phyloP scores from a whole-genome alignment of 1,139 yeast species.

The Kodamaea derodonti region DNA sequence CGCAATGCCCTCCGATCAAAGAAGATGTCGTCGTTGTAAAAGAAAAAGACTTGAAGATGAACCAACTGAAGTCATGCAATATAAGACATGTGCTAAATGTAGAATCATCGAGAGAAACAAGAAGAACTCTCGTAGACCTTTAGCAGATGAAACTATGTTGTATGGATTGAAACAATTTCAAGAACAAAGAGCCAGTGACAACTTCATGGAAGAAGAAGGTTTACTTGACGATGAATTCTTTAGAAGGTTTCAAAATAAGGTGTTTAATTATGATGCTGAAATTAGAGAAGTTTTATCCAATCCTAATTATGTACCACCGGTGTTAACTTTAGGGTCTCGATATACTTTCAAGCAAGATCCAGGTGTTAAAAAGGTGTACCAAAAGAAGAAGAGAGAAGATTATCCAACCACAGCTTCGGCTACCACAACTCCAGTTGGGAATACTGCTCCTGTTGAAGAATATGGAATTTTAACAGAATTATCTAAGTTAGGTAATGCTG shows the following conservation, averaged over 20 bases:
- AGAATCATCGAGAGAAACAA: constrained; percentile 52
- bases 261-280: constrained; percentile 15
- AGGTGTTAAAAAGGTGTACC: constrained; percentile 5
- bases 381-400: constrained; percentile 3
- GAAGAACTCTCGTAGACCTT: constrained; percentile 43
- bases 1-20: constrained; percentile 14
- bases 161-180: constrained; percentile 47
- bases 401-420: background rate
- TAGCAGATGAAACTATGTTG: constrained; percentile 48
- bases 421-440: background rate
- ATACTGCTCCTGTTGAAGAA: constrained; percentile 5
- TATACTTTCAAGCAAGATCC: constrained; percentile 11
- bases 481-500: constrained; percentile 13
- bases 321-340: constrained; percentile 8
- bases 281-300: constrained; percentile 14
- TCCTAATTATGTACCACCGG: constrained; percentile 14
- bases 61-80: constrained; percentile 56
- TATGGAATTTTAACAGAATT: constrained; percentile 13
- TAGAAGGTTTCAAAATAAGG: constrained; percentile 15
- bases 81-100: constrained; percentile 59
- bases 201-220: constrained; percentile 40
- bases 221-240: constrained; percentile 16
- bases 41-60: constrained; percentile 56
- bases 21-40: constrained; percentile 59
- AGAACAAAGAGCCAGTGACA: constrained; percentile 38